Base-by-base conservation (phyloP, 2,329 filamentous ascomycete species). In the Diaporthe longicolla region DNA sequence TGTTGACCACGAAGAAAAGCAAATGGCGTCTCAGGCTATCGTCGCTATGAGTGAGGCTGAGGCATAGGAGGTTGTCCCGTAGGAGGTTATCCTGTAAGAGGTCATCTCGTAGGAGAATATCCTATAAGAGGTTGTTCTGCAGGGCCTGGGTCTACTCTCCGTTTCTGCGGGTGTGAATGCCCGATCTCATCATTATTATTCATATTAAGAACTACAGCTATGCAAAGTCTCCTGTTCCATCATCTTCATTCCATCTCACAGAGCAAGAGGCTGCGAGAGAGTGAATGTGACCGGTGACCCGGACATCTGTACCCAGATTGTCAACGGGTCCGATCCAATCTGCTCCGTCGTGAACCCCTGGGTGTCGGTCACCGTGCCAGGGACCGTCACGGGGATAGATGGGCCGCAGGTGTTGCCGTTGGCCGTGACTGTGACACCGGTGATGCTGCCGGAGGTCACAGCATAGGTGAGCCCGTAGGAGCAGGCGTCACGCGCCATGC, bases 391-490 rank as follows among this genome's bases (percentile, higher is more conserved):
- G 13, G 63, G 63, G 29, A 66, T 52, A 11, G 63, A n/a, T 8
- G 63, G 15, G 45, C 63, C 29, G 45, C 63, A 66, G 29, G 63
- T 52, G 45, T 66, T 66, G n/a, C 63, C 63, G 15, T 19, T 66
- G 45, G 63, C 63, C 11, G 63, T 66, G 45, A 66, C 63, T 10
- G 63, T 66, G 29, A 66, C 63, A 21, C 63, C 63, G 63, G 63
- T 66, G 45, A 66, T 66, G 45, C 45, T 52, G 29, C 63, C 63
- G 21, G 63, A 66, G 13, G 37, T 52, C 29, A 66, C 24, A 8
- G 32, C 63, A 29, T 66, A 66, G 1, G 21, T 35, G 29, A 66
- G 63, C 45, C 29, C 45, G 32, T 66, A 66, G 45, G 63, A 37
- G 45, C 63, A 66, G 29, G 29, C 63, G 32, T 66, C 63, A 26